Evolutionary conservation across 2,329 filamentous ascomycete genomes (phyloP), one percentile per base, ranked within the genome.

Genomic region (Fusarium napiforme): DNA sequence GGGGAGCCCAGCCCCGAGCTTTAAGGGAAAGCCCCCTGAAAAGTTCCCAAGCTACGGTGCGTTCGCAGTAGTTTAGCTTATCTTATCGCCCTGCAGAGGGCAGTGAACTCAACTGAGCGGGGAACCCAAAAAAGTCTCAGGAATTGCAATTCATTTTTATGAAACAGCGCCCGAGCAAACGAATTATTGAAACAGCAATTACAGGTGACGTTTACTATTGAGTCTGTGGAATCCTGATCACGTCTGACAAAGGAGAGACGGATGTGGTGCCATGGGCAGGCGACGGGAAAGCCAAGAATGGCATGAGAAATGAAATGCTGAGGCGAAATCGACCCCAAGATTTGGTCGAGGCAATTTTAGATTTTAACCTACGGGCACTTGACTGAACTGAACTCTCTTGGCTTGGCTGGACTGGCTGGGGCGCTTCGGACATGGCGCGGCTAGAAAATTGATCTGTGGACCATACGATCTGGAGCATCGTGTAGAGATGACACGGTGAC

Each of bases 81-180:
- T 74, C 73, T 74, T 72, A 76, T 71, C 71, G 69, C 50, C 26
- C 36, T 66, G 50, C 73, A 70, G 64, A 60, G 56, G 66, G 49
- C n/a, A 36, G 30, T 28, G 23, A 50, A 58, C 40, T 36, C 28
- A 56, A 67, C 45, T 58, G 50, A 47, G 65, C 53, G 50, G 64
- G 58, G 40, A 34, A 19, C 10, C 14, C 32, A 34, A 47, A 26
- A 26, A 49, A 58, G 52, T 62, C 62, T 53, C 65, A 69, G 65
- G 65, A 69, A 69, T 69, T 69, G 52, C 26, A 43, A 43, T 63
- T 72, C 59, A 67, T 75, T 63, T 75, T 64, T 55, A 62, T 75
- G 75, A 75, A 77, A 77, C 73, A 71, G 32, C 40, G 55, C 34
- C 46, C 62, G 71, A 68, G 68, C 70, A 70, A 39, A 57, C 50